Conservation (phyloP, 2,329 filamentous ascomycete genomes). For the Trichoderma semiorbis region DNA sequence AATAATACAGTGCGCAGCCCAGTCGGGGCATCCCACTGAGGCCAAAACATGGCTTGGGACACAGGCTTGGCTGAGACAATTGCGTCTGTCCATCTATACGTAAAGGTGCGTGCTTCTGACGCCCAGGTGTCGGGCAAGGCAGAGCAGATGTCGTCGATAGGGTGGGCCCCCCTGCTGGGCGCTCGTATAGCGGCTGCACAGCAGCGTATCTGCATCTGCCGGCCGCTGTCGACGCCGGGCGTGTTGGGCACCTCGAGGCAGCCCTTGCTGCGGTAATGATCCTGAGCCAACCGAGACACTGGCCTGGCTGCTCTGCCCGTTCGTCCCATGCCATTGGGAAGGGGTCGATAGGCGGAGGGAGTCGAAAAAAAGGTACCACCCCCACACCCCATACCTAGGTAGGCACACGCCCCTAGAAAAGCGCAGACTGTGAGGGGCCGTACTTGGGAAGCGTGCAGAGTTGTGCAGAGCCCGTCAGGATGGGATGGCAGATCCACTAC, state of each 20-base stretch:
- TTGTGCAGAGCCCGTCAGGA: not conserved
- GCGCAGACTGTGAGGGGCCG: conserved; percentile 10
- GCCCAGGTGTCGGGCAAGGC: not conserved
- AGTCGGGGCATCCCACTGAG: not conserved
- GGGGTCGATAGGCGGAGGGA: not conserved
- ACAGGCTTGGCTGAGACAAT: conserved; percentile 15
- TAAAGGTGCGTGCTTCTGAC: not conserved
- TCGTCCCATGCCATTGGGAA: conserved; percentile 14
- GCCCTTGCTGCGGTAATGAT: not conserved
- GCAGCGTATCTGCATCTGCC: not conserved
- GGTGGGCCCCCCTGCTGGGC: not conserved
- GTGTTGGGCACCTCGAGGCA: not conserved
- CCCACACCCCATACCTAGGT: not conserved
- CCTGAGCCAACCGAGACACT: conserved; percentile 3
- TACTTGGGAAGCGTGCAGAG: conserved; percentile 6
- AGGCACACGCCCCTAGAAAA: not conserved
- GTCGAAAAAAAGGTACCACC: conserved; percentile 13
- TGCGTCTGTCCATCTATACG: not conserved
- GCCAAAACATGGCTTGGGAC: not conserved
- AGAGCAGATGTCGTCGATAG: not conserved
- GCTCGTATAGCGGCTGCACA: not conserved
- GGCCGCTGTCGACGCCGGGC: not conserved
- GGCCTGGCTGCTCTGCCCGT: not conserved
- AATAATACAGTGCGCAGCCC: conserved; percentile 17
- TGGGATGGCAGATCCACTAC: conserved; percentile 21